phyloP scores from a whole-genome alignment of 2,329 filamentous ascomycete species.

The Parafenestella ontariensis region DNA sequence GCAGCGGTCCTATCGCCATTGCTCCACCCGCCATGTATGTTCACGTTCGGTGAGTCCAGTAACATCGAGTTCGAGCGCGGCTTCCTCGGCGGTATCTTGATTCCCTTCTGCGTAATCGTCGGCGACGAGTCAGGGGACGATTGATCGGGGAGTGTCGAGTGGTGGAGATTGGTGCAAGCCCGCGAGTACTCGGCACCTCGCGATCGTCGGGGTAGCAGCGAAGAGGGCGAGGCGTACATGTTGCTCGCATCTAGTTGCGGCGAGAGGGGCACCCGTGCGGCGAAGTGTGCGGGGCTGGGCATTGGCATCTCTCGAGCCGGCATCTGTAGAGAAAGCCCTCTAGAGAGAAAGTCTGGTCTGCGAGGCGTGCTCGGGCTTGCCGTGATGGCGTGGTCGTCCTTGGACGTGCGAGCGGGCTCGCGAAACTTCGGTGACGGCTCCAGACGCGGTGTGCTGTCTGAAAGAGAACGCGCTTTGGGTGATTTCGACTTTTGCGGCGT shows the following conservation, averaged over 20 bases:
- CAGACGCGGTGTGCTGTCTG: slow-evolving; percentile 53
- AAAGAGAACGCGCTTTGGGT: slow-evolving; percentile 53
- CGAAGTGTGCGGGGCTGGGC: slow-evolving; percentile 57
- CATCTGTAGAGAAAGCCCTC: slow-evolving; percentile 75
- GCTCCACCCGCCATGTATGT: slow-evolving; percentile 69
- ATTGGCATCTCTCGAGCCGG: slow-evolving; percentile 60
- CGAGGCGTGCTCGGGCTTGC: slow-evolving; percentile 68
- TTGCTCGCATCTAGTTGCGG: slow-evolving; percentile 86
- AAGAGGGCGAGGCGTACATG: slow-evolving; percentile 81
- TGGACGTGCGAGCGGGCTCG: slow-evolving; percentile 48
- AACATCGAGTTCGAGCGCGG: slow-evolving; percentile 48
- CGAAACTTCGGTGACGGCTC: slow-evolving; percentile 56
- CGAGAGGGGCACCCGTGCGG: slow-evolving; percentile 73
- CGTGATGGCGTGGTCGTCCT: slow-evolving; percentile 55
- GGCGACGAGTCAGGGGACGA: slow-evolving; percentile 91
- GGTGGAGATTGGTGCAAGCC: slow-evolving; percentile 91
- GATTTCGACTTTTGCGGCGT: slow-evolving; percentile 48
- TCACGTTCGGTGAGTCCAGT: slow-evolving; percentile 70
- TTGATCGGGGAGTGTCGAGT: slow-evolving; percentile 89
- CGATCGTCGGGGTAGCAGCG: slow-evolving; percentile 86
- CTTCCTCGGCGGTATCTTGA: slow-evolving; percentile 65
- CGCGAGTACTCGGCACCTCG: slow-evolving; percentile 92
- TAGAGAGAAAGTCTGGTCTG: slow-evolving; percentile 67
- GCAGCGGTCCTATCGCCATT: slow-evolving; percentile 53
- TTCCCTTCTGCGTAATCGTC: slow-evolving; percentile 73